Conservation (phyloP, 441 rosid species). For the Monsonia emarginata region DNA sequence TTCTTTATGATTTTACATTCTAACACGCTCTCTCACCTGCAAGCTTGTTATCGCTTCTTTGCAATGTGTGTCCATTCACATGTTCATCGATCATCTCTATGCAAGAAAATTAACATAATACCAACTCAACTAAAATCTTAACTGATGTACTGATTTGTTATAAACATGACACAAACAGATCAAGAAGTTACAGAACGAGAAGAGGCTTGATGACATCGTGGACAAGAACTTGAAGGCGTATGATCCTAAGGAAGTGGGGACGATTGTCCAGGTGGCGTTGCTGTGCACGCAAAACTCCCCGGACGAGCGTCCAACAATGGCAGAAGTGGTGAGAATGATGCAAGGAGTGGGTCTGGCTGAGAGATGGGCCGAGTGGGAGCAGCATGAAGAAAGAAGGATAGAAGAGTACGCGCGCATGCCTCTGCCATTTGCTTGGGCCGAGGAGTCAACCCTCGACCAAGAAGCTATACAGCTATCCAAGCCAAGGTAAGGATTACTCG, state of each 20-base stretch:
- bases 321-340: conserved; percentile 69
- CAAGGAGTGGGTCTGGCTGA: conserved; percentile 57
- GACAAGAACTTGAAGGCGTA: conserved; percentile 48
- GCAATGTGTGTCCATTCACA: too few species aligned
- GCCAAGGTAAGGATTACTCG: conserved; percentile 37
- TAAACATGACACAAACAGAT: conserved; percentile 33
- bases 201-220: conserved; percentile 65
- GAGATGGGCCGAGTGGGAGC: conserved; percentile 78
- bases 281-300: conserved; percentile 71
- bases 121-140: too few species aligned
- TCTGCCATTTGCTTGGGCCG: conserved; percentile 55
- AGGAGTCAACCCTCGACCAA: conserved; percentile 52
- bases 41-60: too few species aligned
- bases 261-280: conserved; percentile 60
- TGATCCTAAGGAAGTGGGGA: conserved; percentile 59
- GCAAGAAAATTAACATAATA: too few species aligned
- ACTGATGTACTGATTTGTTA: neutral
- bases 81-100: too few species aligned
- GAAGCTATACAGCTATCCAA: conserved; percentile 71
- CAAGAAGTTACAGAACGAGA: conserved; percentile 57
- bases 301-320: conserved; percentile 67
- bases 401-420: conserved; percentile 40
- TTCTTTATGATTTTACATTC: too few species aligned
- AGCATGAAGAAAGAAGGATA: conserved; percentile 48
- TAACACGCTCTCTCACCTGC: too few species aligned